A percentile compares a stretch with the other conserved stretches of the same genome.
Conservation (phyloP, 1,284 basidiomycete genomes). For the Coniferiporia sulphurascens region DNA sequence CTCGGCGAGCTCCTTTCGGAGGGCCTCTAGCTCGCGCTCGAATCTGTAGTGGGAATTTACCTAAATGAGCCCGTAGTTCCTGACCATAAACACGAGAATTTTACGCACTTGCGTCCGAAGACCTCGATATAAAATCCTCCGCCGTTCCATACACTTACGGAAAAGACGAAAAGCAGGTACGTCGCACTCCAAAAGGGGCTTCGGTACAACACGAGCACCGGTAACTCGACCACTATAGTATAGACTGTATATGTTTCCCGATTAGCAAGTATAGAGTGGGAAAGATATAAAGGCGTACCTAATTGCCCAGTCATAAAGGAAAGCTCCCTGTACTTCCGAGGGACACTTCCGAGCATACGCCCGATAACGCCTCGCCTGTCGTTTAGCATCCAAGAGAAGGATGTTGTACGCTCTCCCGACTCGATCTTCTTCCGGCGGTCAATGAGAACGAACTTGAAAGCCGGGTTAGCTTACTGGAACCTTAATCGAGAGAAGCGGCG, state of each 20-base stretch:
- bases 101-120: constrained; percentile 84
- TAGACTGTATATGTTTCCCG: constrained; percentile 51
- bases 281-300: constrained; percentile 39
- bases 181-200: constrained; percentile 68
- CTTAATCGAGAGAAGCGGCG: constrained; percentile 9
- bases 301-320: constrained; percentile 87
- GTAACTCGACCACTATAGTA: constrained; percentile 80
- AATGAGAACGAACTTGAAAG: constrained; percentile 69
- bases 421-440: constrained; percentile 81
- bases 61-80: background rate
- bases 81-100: background rate
- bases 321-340: constrained; percentile 57
- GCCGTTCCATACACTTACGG: constrained; percentile 82
- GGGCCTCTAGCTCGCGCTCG: constrained; percentile 81
- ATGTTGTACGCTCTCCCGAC: constrained; percentile 82
- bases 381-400: constrained; percentile 79
- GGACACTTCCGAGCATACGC: constrained; percentile 54
- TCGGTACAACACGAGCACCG: constrained; percentile 77
- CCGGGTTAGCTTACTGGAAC: background rate
- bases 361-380: constrained; percentile 84
- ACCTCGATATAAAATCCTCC: constrained; percentile 91
- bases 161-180: constrained; percentile 76
- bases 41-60: constrained; percentile 49
- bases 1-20: constrained; percentile 83
- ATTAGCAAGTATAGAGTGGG: background rate